Conservation (phyloP, 805 yeast genomes). For the Kodamaea fukazawae region DNA sequence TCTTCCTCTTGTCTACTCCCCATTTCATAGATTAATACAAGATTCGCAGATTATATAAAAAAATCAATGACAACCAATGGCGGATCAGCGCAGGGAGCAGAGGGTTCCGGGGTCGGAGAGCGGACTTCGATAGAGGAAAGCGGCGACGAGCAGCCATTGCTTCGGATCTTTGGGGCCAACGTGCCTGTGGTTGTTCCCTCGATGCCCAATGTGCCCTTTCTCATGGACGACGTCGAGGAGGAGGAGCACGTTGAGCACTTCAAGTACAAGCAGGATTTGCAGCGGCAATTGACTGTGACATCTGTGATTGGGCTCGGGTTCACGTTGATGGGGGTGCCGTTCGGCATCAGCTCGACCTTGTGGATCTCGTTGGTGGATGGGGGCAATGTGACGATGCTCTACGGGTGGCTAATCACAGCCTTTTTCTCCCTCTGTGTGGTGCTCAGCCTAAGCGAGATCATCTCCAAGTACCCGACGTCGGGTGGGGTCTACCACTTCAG, state of each 20-base stretch:
- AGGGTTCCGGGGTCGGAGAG: no score
- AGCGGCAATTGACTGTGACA: slow-evolving; percentile 62
- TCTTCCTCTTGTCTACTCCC: no score
- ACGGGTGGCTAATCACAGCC: slow-evolving; percentile 71
- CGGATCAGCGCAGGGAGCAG: no score
- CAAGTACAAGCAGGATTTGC: slow-evolving; percentile 69
- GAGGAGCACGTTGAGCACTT: slow-evolving; percentile 65
- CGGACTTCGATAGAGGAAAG: no score
- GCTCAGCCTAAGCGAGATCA: slow-evolving; percentile 71
- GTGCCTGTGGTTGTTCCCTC: slow-evolving; percentile 5
- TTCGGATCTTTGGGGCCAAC: no score
- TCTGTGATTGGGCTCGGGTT: slow-evolving; percentile 78
- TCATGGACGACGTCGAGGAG: slow-evolving; percentile 41
- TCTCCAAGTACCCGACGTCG: slow-evolving; percentile 73
- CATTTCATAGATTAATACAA: no score
- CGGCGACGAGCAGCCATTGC: no score
- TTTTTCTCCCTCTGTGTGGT: slow-evolving; percentile 63
- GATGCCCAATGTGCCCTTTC: slow-evolving; percentile 2
- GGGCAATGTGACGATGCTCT: slow-evolving; percentile 69
- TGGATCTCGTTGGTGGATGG: slow-evolving; percentile 73
- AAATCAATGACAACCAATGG: no score
- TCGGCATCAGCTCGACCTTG: slow-evolving; percentile 72
- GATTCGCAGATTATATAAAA: no score
- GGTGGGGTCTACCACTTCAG: slow-evolving; percentile 77
- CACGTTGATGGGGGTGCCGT: slow-evolving; percentile 78